phyloP scores from a whole-genome alignment of 805 yeast genomes.

The Candida gorgasii region DNA sequence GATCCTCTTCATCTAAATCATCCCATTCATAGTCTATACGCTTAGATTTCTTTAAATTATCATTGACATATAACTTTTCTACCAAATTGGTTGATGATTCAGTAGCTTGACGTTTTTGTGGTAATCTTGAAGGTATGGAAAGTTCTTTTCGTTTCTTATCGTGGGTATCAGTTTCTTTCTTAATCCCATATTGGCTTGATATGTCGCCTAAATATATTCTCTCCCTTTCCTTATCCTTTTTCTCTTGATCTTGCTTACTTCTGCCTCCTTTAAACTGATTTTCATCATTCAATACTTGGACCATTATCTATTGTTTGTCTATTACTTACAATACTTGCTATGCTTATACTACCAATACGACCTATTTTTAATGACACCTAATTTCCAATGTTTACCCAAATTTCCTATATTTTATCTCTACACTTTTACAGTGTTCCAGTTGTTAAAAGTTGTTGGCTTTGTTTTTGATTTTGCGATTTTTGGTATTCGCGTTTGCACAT shows the following conservation, averaged over 20 bases:
- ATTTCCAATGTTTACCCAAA: background rate
- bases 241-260: constrained; percentile 6
- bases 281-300: constrained; percentile 34
- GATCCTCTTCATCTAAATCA: constrained; percentile 69
- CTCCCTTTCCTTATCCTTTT: constrained; percentile 19
- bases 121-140: constrained; percentile 33
- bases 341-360: background rate
- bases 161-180: background rate
- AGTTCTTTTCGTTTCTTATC: constrained; percentile 24
- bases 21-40: constrained; percentile 60
- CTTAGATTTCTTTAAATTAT: constrained; percentile 37
- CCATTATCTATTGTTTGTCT: constrained; percentile 10
- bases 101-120: constrained; percentile 57
- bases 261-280: constrained; percentile 39
- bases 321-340: background rate
- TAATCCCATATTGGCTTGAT: constrained; percentile 34
- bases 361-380: too few species aligned
- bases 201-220: constrained; percentile 40
- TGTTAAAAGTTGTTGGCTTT: constrained; percentile 9
- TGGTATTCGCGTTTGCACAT: constrained; percentile 15
- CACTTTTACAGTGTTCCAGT: constrained; percentile 1
- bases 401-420: background rate
- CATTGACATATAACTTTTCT: constrained; percentile 29
- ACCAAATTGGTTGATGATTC: constrained; percentile 50
- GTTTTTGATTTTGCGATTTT: constrained; percentile 16